These are phyloP conservation scores for Candida hungchunana DNA, from an alignment of 805 yeast species.

Conservation along the genomic window DNA sequence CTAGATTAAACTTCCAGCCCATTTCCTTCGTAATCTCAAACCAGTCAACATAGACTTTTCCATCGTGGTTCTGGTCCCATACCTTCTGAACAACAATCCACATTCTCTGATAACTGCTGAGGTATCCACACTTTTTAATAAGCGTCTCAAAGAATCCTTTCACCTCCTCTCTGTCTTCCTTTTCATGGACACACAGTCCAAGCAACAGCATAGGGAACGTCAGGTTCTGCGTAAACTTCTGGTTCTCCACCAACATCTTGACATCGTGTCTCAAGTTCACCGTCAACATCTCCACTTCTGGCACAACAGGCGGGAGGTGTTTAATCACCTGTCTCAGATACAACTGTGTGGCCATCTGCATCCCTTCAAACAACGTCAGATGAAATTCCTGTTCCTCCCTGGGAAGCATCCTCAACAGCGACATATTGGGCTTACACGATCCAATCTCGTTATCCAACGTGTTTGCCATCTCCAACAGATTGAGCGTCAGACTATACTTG, in stretches of 20 bases:
- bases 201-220: slow-evolving; percentile 38
- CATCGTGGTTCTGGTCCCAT: slow-evolving; percentile 35
- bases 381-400: slow-evolving; percentile 50
- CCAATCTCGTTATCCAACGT: slow-evolving; percentile 41
- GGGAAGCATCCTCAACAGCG: slow-evolving; percentile 29
- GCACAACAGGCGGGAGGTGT: slow-evolving; percentile 45
- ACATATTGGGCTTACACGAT: slow-evolving; percentile 42
- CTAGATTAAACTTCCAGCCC: slow-evolving; percentile 36
- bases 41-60: slow-evolving; percentile 38
- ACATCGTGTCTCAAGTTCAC: slow-evolving; percentile 46
- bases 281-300: slow-evolving; percentile 49
- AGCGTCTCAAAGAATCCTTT: slow-evolving; percentile 25
- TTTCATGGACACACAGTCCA: slow-evolving; percentile 29
- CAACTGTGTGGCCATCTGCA: slow-evolving; percentile 49
- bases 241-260: slow-evolving; percentile 44
- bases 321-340: slow-evolving; percentile 51
- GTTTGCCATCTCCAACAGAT: slow-evolving; percentile 22
- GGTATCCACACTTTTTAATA: slow-evolving; percentile 30
- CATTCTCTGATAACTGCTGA: slow-evolving; percentile 31
- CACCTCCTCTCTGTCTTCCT: slow-evolving; percentile 24
- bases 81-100: slow-evolving; percentile 35
- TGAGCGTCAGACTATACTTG: slow-evolving; percentile 14
- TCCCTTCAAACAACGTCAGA: slow-evolving; percentile 54
- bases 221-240: slow-evolving; percentile 42
- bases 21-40: slow-evolving; percentile 33